A percentile compares a stretch with the other conserved stretches of the same genome.
These are phyloP conservation scores for Agarophyton chilense DNA, from an alignment of 23 red algal genomes.

Conservation along the genomic window DNA sequence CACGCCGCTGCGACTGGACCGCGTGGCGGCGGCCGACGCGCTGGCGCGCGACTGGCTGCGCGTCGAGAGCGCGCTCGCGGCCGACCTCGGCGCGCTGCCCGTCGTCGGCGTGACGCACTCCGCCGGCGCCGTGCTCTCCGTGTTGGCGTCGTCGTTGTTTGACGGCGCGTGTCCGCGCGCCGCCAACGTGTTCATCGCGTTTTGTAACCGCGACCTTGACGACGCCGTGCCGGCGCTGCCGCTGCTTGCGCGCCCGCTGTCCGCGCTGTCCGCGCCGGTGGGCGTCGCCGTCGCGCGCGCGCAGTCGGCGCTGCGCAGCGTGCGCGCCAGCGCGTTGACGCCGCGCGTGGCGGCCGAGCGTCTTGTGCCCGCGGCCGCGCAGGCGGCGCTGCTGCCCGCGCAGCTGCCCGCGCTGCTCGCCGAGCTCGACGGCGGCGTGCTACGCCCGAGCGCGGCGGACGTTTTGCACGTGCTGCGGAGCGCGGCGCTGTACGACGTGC, in stretches of 20 bases:
- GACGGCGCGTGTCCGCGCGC: conserved; percentile 38
- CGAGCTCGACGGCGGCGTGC: neutral
- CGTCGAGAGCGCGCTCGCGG: conserved; percentile 61
- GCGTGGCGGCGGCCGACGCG: conserved; percentile 44
- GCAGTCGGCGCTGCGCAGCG: conserved; percentile 7
- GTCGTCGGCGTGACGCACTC: conserved; percentile 86
- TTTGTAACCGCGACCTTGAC: conserved; percentile 47
- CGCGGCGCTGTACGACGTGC: conserved; percentile 43
- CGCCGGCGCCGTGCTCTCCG: conserved; percentile 70
- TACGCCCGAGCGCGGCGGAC: conserved; percentile 38
- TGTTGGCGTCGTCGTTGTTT: conserved; percentile 65
- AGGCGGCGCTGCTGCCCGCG: neutral
- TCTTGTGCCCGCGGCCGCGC: conserved; percentile 13
- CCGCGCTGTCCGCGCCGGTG: too few relatives aligned
- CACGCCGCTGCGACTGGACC: conserved; percentile 68
- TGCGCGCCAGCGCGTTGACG: conserved; percentile 1
- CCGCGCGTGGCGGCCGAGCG: conserved; percentile 18
- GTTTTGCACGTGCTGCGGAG: neutral
- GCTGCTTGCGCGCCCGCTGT: too few relatives aligned
- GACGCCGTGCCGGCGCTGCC: conserved; percentile 83
- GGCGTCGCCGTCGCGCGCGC: neutral
- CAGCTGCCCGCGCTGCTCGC: neutral
- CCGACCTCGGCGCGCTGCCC: conserved; percentile 75
- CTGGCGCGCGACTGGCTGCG: conserved; percentile 42
- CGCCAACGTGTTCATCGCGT: conserved; percentile 67